Base-by-base conservation (phyloP, 1,139 yeast genomes). In the Hanseniaspora sp. region DNA sequence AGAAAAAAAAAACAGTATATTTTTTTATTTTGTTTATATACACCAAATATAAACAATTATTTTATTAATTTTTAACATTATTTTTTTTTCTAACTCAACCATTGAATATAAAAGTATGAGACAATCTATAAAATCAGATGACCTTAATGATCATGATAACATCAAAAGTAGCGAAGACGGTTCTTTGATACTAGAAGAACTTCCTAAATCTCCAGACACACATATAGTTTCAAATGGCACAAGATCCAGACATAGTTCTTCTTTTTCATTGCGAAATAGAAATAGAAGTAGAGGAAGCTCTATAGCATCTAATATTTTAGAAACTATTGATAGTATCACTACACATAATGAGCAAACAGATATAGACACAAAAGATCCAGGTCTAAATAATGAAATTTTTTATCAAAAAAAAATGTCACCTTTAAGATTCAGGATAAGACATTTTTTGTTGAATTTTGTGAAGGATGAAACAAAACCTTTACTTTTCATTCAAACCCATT, bases 401-500 rank as follows among this genome's bases (percentile, higher is more conserved):
- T 90, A 88, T 69, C 73, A 75, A 61, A 63, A 71, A 12, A 72
- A 75, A 37, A 74, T 92, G 67, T 73, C 83, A 2, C 77, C 80
- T 0, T 64, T 77, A 58, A 69, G 96, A 54, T 86, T 75, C 67
- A 66, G 69, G 35, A 59, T 83, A 49, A 75, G 98, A 56, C 68
- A 76, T 41, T 60, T 63, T 54, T 65, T 86, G 39, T 70, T 84
- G 34, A 86, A 86, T 1, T 60, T 74, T 23, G 76, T 92, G 6
- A 73, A 86, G 46, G 65, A 71, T 56, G 97, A 92, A 66, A 82
- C 95, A 0, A 79, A 76, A 2, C 59, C 75, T 3, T 66, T 92
- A 30, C 74, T 77, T n/a, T 61, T 63, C 3, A 68, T 86, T 58
- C 98, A 92, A 69, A 58, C 62, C 7, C 56, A 60, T 28, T 62